Evolutionary conservation across 2,329 filamentous ascomycete genomes (phyloP), one percentile per base, ranked within the genome.

Genomic region (Fusarium haematococcum): DNA sequence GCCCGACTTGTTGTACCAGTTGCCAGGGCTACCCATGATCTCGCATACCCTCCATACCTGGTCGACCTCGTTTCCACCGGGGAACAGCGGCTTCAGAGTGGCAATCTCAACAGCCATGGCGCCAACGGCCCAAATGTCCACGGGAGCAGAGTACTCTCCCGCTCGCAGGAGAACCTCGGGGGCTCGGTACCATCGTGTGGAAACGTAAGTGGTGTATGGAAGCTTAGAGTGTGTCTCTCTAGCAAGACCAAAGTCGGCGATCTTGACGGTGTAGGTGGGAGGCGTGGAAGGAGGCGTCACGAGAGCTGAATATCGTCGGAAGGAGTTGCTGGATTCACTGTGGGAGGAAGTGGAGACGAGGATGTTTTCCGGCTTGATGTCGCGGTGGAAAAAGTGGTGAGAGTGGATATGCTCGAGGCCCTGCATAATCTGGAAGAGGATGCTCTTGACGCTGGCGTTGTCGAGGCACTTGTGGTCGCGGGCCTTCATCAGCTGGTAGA

Each of bases 361-460:
- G 69, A 99, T 99, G 84, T 99, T 99, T 84, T 99, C 97, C 39
- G 97, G 97, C 84, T 99, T 99, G 85, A 99, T 98, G 81, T 99
- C 97, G 80, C 97, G 95, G 84, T 99, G 97, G 85, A 99, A 99
- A 86, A 99, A 99, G 82, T 94, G 91, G 85, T 98, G 95, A 41
- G 95, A 93, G 85, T 99, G 97, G 69, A 99, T 98, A 83, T 99
- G 97, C 82, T 99, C 95, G 32, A 99, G 89, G 64, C 97, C 97
- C 63, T 95, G 94, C 86, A 99, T 92, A 79, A 99, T 99, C 86
- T 99, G 97, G 84, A 94, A 98, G 41, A 99, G 88, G 73, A 99
- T 97, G 86, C 96, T 98, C 88, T 99, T 98, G 70, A 99, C 97
- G 79, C 94, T 97, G 70, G 90, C 91, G 64, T 94, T 93, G 80